These are phyloP conservation scores for Gillenia trifoliata DNA, from an alignment of 306 rosid species.

Conservation along the genomic window DNA sequence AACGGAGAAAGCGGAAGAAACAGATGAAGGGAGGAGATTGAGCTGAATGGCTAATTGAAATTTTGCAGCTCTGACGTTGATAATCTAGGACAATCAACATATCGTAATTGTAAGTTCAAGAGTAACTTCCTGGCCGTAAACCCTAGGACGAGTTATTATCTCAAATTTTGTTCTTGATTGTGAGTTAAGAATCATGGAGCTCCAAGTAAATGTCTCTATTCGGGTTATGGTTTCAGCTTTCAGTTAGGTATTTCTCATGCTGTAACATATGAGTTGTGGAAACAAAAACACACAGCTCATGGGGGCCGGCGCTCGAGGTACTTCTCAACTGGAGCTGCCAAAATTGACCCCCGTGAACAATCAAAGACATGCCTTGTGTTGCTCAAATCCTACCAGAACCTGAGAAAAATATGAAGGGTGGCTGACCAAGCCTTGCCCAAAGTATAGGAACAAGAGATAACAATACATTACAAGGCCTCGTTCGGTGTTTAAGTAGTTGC, in stretches of 20 bases:
- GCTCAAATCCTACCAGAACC: too few relatives aligned
- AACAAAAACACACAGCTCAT: too few relatives aligned
- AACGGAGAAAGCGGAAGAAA: conserved; percentile 63
- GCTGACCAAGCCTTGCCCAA: too few relatives aligned
- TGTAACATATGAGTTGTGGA: neutral
- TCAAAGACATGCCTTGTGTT: too few relatives aligned
- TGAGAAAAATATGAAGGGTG: too few relatives aligned
- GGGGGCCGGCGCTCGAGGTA: too few relatives aligned
- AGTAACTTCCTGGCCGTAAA: neutral
- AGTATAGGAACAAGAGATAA: too few relatives aligned
- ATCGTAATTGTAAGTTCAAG: neutral
- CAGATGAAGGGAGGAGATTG: conserved; percentile 29
- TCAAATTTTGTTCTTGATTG: neutral
- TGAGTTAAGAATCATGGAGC: neutral
- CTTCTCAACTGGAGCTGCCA: too few relatives aligned
- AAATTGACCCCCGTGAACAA: too few relatives aligned
- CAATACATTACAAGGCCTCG: too few relatives aligned
- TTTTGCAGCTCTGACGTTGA: neutral
- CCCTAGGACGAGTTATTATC: neutral
- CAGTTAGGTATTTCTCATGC: neutral
- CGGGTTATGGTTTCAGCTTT: neutral
- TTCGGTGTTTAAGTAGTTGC: too few relatives aligned
- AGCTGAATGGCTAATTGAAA: neutral
- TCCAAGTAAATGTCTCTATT: neutral
- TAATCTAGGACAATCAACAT: neutral